Conservation (phyloP, 371 early-diverging fungal genomes). For the Actinomortierella ambigua region DNA sequence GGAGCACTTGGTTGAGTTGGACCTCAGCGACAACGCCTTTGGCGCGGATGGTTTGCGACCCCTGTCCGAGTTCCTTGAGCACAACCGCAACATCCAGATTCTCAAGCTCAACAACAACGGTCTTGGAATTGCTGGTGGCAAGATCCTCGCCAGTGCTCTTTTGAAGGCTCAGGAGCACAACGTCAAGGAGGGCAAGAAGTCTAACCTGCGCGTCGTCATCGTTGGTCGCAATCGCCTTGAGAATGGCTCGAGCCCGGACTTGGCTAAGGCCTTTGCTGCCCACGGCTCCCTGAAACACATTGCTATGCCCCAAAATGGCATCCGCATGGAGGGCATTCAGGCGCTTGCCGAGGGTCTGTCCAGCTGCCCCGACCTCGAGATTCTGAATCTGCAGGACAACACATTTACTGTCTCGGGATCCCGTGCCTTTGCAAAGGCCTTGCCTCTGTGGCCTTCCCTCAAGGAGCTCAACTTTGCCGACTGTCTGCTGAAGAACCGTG, state of each 20-base stretch:
- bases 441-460: constrained; percentile 81
- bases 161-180: constrained; percentile 74
- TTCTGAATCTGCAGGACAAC: constrained; percentile 96
- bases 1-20: constrained; percentile 75
- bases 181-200: constrained; percentile 61
- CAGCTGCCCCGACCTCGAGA: constrained; percentile 69
- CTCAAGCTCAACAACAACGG: constrained; percentile 97
- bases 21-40: constrained; percentile 97
- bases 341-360: constrained; percentile 74
- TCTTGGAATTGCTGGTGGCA: constrained; percentile 88
- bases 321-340: constrained; percentile 91
- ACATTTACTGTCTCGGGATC: constrained; percentile 90
- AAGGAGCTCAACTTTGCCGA: constrained; percentile 87
- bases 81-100: constrained; percentile 77
- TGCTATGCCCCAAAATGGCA: constrained; percentile 97
- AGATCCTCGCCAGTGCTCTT: constrained; percentile 86
- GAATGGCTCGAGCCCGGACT: constrained; percentile 73
- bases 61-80: constrained; percentile 80
- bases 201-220: constrained; percentile 80
- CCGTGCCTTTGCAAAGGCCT: constrained; percentile 76
- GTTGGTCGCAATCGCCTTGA: constrained; percentile 96
- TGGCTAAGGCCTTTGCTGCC: constrained; percentile 85
- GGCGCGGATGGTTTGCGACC: constrained; percentile 95
- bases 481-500: constrained; percentile 83
- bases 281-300: constrained; percentile 79